Conservation (phyloP, 306 rosid species). For the Lathyrus aphaca region DNA sequence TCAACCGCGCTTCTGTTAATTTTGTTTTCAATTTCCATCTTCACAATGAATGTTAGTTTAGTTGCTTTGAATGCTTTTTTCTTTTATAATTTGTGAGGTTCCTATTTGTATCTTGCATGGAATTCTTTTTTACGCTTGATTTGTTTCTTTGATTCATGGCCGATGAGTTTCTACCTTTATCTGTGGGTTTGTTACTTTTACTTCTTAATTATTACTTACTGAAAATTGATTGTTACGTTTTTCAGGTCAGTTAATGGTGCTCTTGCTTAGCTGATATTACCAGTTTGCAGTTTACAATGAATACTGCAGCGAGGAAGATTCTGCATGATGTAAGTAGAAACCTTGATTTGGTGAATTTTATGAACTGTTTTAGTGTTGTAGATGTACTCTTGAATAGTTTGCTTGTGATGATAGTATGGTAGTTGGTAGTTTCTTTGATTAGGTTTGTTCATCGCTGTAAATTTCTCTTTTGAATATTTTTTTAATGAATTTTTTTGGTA, state of each 20-base stretch:
- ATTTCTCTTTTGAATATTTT: constrained; percentile 4
- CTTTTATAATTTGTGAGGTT: constrained; percentile 21
- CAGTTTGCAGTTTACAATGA: constrained; percentile 43
- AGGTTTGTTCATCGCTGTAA: constrained; percentile 18
- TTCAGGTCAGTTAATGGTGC: constrained; percentile 39
- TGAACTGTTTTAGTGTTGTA: constrained; percentile 17
- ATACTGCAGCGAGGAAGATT: constrained; percentile 36
- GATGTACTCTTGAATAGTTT: constrained; percentile 15
- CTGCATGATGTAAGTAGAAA: constrained; percentile 54
- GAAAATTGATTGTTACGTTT: constrained; percentile 24
- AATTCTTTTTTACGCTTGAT: constrained; percentile 14
- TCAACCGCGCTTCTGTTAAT: background rate
- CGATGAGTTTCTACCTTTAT: constrained; percentile 7
- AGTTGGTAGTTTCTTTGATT: constrained; percentile 20
- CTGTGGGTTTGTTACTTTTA: constrained; percentile 21
- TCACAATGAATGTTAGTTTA: constrained; percentile 6
- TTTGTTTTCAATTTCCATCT: constrained; percentile 10
- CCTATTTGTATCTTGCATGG: constrained; percentile 1
- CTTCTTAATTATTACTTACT: constrained; percentile 2
- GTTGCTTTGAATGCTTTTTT: background rate
- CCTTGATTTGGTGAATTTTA: constrained; percentile 19
- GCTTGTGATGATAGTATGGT: background rate
- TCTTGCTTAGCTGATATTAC: constrained; percentile 31
- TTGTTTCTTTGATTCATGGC: background rate
- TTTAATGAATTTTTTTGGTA: background rate